These are phyloP conservation scores for Penicillium pancosmium DNA, from an alignment of 495 filamentous ascomycete species.

Conservation along the genomic window DNA sequence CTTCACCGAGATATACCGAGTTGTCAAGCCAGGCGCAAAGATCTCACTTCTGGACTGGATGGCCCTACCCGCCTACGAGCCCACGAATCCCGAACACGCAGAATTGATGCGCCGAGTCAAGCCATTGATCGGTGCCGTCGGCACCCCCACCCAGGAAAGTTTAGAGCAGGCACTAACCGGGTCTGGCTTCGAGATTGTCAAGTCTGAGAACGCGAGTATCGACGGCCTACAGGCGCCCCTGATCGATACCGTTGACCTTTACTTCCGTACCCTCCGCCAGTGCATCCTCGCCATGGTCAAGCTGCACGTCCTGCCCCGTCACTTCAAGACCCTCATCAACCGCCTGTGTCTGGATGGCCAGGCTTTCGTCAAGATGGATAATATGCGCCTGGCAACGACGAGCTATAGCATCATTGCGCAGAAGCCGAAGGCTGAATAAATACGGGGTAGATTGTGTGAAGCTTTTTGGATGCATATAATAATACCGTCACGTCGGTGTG, in stretches of 20 bases:
- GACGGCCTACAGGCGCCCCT: conserved; percentile 60
- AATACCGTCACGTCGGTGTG: background rate
- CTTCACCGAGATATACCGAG: conserved; percentile 57
- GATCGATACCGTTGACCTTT: conserved; percentile 62
- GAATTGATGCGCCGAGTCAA: conserved; percentile 64
- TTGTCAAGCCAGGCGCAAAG: conserved; percentile 60
- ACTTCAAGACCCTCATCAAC: conserved; percentile 66
- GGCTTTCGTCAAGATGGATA: conserved; percentile 66
- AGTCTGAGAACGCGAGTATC: conserved; percentile 60
- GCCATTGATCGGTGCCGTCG: conserved; percentile 64
- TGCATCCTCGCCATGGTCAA: conserved; percentile 57
- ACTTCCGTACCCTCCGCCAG: conserved; percentile 60
- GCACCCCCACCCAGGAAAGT: conserved; percentile 58
- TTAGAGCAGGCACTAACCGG: conserved; percentile 54
- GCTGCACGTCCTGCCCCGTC: conserved; percentile 53
- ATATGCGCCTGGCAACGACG: conserved; percentile 60
- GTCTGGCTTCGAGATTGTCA: conserved; percentile 56
- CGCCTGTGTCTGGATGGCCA: conserved; percentile 62
- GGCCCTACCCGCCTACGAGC: conserved; percentile 57
- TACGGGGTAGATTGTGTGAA: background rate
- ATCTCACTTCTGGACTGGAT: conserved; percentile 64
- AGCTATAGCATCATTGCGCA: conserved; percentile 64
- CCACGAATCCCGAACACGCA: conserved; percentile 54
- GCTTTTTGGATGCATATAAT: background rate
- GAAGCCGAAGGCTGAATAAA: conserved; percentile 46